Conservation (phyloP, 2,329 filamentous ascomycete genomes). For the Cephalotrichum gorgonifer region DNA sequence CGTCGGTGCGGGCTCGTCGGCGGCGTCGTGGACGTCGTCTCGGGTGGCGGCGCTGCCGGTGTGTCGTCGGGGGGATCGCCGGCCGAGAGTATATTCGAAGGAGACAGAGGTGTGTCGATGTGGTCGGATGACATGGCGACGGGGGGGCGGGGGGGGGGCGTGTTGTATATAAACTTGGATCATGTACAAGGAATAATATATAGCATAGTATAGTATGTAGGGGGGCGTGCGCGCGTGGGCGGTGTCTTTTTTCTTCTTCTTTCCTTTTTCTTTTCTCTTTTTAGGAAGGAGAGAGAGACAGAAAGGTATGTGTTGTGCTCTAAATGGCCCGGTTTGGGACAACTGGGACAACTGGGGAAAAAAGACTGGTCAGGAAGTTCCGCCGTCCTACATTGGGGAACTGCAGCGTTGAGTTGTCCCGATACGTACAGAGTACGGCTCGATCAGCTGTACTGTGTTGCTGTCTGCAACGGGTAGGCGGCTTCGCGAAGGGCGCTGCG, state of each 20-base stretch:
- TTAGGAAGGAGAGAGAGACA: background rate
- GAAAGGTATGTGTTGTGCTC: background rate
- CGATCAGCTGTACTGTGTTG: no score
- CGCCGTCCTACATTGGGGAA: background rate
- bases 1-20: background rate
- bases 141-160: background rate
- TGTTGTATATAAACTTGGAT: conserved; percentile 1
- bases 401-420: background rate
- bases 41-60: background rate
- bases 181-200: background rate
- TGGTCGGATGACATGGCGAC: background rate
- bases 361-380: background rate
- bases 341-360: background rate
- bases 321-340: no score
- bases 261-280: background rate
- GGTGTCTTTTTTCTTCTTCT: no score
- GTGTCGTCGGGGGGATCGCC: background rate
- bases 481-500: background rate
- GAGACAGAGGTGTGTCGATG: background rate
- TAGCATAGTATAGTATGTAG: background rate
- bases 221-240: background rate
- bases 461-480: background rate
- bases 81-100: background rate
- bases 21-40: background rate
- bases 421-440: background rate